Base-by-base conservation (phyloP, 352 stramenopile species). In the Aphanomyces invadans region DNA sequence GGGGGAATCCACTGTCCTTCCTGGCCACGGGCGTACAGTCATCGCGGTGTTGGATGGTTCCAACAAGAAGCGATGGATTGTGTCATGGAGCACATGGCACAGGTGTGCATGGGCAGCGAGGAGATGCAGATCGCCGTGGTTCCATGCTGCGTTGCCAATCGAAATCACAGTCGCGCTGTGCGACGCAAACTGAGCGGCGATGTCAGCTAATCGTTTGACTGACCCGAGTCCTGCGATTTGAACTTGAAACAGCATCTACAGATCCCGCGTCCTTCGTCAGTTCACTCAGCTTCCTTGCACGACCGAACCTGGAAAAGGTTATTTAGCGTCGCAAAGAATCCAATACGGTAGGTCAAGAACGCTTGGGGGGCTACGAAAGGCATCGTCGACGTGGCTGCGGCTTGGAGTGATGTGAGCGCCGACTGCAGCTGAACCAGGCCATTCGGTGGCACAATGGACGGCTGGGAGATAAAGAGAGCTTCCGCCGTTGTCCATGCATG, bases 301-400 rank as follows among this genome's bases (percentile, higher is more conserved):
- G n/a, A n/a, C n/a, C n/a, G n/a, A 23, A 67, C 60, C 60, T 67
- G 60, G 7, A 60, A 42, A 7, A 51, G 38, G 1, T 17, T 11
- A 23, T 67, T 39, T 9, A 67, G 60, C 4, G 60, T 67, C 9
- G 42, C 29, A 12, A 67, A 23, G 44, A 59, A 45, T 11, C 17
- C 42, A n/a, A 67, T 4, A 7, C 60, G 45, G 28, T 28, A 23
- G n/a, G 4, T 21, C 0, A 57, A 19, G 28, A 67, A 67, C n/a
- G 21, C 21, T 3, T 12, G 3, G 7, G 28, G 49, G 4, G 25
- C 17, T 11, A 28, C 46, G 3, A 67, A 44, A 4, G 42, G 7
- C 3, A n/a, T 25, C 4, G 26, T 44, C 9, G 28, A 57, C 3
- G 42, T 45, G 32, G 60, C 29, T 21, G 60, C 60, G 10, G 21